phyloP scores from a whole-genome alignment of 23 red algal species.

The Gracilaria domingensis region DNA sequence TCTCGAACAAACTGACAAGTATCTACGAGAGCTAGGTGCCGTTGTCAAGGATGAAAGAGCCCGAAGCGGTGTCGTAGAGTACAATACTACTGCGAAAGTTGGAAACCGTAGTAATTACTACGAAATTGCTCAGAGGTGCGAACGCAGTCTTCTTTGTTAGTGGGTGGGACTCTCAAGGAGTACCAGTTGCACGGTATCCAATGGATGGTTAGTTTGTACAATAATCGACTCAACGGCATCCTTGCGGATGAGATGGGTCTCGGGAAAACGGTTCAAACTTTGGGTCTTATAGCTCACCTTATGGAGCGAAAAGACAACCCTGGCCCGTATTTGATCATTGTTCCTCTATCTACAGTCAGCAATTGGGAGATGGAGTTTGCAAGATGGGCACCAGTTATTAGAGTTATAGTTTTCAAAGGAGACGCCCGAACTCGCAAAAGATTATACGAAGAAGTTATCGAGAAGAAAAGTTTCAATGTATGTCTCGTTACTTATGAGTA shows the following conservation, averaged over 20 bases:
- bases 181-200: conserved; percentile 97
- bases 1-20: conserved; percentile 95
- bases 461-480: conserved; percentile 87
- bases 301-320: conserved; percentile 92
- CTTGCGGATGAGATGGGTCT: conserved; percentile 99
- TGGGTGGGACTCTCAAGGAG: conserved; percentile 93
- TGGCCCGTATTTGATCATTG: conserved; percentile 96
- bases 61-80: conserved; percentile 72
- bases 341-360: conserved; percentile 96
- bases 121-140: conserved; percentile 88
- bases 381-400: conserved; percentile 89
- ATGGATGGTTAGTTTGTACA: conserved; percentile 98
- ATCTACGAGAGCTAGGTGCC: conserved; percentile 90
- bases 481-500: conserved; percentile 98
- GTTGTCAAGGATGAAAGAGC: conserved; percentile 84
- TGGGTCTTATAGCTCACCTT: conserved; percentile 90
- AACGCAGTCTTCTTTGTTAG: conserved; percentile 78
- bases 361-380: conserved; percentile 99
- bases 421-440: conserved; percentile 70
- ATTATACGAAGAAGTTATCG: conserved; percentile 79
- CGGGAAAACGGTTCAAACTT: conserved; percentile 98
- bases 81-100: conserved; percentile 58
- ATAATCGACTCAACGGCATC: conserved; percentile 97
- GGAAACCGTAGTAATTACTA: conserved; percentile 84
- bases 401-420: conserved; percentile 94